Base-by-base conservation (phyloP, 1,284 basidiomycete genomes). In the Ganoderma sinense region DNA sequence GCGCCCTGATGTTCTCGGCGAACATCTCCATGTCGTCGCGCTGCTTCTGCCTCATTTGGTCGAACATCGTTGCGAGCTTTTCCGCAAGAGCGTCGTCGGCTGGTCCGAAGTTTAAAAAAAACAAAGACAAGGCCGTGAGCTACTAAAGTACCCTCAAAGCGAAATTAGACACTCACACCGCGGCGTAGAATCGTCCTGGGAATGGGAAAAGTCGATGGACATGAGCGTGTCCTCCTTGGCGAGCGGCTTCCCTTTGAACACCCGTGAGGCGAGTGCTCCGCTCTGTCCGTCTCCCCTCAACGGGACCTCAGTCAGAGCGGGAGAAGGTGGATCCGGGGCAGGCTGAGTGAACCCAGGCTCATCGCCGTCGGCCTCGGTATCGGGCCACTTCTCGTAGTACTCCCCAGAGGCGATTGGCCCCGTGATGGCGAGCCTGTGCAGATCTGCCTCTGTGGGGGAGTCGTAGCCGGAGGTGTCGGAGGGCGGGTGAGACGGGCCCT, bases 211-310 rank as follows among this genome's bases (percentile, higher is more conserved):
- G 14, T 64, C 63, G 20, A 64, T 51, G n/a, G 48, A 55, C 63
- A 64, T 64, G 33, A 64, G 31, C 48, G 63, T 64, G 23, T 64
- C 63, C 51, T 64, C 63, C 51, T 64, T 64, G 31, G 29, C 39
- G 48, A 64, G 48, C 31, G 11, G n/a, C 16, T 10, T 16, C 14
- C 36, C n/a, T 11, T 39, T 39, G 39, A 41, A 41, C 40, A 61
- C 11, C 11, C 14, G 23, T 39, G 8, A 16, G n/a, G n/a, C 2
- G 39, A 6, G 39, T 14, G 7, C 2, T 26, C 5, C n/a, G 23
- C n/a, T n/a, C 33, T n/a, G 33, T 1, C 13, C 36, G 36, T 40
- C 23, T 39, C n/a, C 14, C 23, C 29, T 5, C n/a, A 39, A 20
- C 23, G 31, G 29, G 2, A 20, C 5, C 18, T n/a, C 23, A 10